Evolutionary conservation across 495 filamentous ascomycete species (phyloP).

Genomic region (Podospora tetraspora): DNA sequence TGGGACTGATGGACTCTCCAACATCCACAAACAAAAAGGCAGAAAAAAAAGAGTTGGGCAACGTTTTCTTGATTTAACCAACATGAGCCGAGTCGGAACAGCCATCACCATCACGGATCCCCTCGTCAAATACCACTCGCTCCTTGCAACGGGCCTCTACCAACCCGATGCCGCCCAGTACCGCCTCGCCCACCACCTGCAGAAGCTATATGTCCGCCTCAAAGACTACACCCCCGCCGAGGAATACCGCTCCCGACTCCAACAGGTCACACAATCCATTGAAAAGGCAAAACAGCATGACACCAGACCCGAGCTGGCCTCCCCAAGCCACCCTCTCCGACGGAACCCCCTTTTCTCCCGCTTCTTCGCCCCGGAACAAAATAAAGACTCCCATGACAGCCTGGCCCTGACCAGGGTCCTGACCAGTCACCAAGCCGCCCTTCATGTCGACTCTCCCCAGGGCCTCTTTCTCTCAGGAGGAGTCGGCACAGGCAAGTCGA

Average conservation of each 20-base stretch:
- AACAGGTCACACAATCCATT: constrained; percentile 45
- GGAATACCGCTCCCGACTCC: constrained; percentile 54
- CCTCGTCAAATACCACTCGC: constrained; percentile 59
- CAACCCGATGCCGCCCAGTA: constrained; percentile 61
- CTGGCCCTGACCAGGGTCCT: constrained; percentile 56
- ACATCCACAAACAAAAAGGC: neutral
- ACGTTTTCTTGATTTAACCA: neutral
- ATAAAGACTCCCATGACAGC: constrained; percentile 38
- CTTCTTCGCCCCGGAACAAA: constrained; percentile 28
- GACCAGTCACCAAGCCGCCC: constrained; percentile 57
- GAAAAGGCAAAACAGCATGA: constrained; percentile 19
- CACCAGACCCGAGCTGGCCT: constrained; percentile 31
- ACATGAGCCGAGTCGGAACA: constrained; percentile 36
- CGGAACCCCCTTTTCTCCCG: constrained; percentile 47
- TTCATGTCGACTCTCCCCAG: constrained; percentile 56
- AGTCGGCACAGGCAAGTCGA: constrained; percentile 66
- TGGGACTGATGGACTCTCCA: neutral
- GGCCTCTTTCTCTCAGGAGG: constrained; percentile 65
- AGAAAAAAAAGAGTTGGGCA: neutral
- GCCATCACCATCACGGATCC: constrained; percentile 65
- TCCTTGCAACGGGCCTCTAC: constrained; percentile 55
- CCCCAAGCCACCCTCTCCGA: constrained; percentile 42
- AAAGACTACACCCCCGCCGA: constrained; percentile 63
- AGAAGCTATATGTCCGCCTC: constrained; percentile 59
- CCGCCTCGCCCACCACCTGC: constrained; percentile 60